Evolutionary conservation across 805 yeast species (phyloP), one percentile per base, ranked within the genome.

Genomic region (Komagataella kurtzmanii): DNA sequence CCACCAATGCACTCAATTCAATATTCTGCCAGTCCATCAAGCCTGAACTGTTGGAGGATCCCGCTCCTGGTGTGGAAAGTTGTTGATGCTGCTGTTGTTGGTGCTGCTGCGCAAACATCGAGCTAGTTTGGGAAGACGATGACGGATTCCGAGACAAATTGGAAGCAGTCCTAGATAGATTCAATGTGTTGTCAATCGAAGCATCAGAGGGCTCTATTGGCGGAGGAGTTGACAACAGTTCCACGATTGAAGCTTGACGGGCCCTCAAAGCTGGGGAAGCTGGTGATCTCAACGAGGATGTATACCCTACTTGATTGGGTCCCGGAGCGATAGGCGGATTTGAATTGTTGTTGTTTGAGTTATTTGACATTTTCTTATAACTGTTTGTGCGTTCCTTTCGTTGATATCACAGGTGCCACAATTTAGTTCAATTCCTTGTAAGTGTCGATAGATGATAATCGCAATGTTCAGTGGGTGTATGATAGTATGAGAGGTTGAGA

Each of bases 191-290:
- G 6, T 57, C 44, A 7, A 57, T 48, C 36, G 54, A 57, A 17
- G 54, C 48, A 43, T 55, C 52, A 24, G 17, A n/a, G 19, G 56
- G 51, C 12, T 70, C 79, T 52, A 83, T 63, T 1, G 83, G 85
- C 2, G 91, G 93, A 0, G 93, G 93, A 3, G 89, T 79, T 14
- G 86, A 79, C 43, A 85, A 67, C 69, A 85, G 67, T 62, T 85
- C 91, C 46, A 82, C 91, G 49, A 85, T 83, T 6, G 89, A 83
- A 0, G 87, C 76, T 56, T 83, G 80, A 56, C 81, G 69, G 14
- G 71, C 61, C n/a, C 58, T 59, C 10, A 66, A 61, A 8, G 56
- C 53, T 1, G 67, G 68, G n/a, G 65, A 62, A 12, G 67, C 60
- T 21, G 69, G 68, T 0, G 67, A 64, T 59, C 77, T 64, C 58